These are phyloP conservation scores for Curvularia spicifera DNA, from an alignment of 2,329 filamentous ascomycete genomes.

Conservation along the genomic window DNA sequence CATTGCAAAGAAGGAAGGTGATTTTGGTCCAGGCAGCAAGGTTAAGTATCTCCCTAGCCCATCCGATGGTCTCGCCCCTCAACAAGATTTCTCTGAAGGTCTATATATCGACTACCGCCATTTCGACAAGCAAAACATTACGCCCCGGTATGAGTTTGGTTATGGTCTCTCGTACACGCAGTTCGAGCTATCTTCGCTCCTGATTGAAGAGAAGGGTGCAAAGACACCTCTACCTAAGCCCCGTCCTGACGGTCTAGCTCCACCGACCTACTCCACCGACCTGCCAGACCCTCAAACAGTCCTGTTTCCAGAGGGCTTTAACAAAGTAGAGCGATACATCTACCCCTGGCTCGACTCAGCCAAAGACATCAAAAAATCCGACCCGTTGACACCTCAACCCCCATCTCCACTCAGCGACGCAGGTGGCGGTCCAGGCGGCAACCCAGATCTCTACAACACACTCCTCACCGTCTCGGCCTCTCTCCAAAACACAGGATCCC, in stretches of 20 bases:
- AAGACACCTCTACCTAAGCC: constrained; percentile 52
- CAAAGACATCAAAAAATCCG: constrained; percentile 55
- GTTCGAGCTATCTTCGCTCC: constrained; percentile 66
- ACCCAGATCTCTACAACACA: constrained; percentile 68
- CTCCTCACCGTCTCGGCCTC: constrained; percentile 60
- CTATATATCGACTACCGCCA: constrained; percentile 89
- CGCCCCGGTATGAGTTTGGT: constrained; percentile 84
- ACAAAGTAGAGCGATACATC: constrained; percentile 71
- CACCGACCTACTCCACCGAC: constrained; percentile 58
- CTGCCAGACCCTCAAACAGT: constrained; percentile 64
- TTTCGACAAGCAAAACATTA: constrained; percentile 77
- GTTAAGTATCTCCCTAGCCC: constrained; percentile 72
- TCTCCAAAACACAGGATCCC: constrained; percentile 67
- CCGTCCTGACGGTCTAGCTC: constrained; percentile 44
- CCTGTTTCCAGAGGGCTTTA: constrained; percentile 66
- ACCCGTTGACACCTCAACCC: constrained; percentile 64
- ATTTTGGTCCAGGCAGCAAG: constrained; percentile 76
- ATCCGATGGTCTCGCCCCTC: constrained; percentile 66
- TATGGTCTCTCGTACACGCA: constrained; percentile 82
- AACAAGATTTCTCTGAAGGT: constrained; percentile 83
- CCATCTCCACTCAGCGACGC: constrained; percentile 62
- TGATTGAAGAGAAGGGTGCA: constrained; percentile 53
- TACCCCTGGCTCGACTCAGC: constrained; percentile 71
- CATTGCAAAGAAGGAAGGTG: constrained; percentile 73
- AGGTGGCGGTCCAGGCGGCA: constrained; percentile 72